phyloP scores from a whole-genome alignment of 2,329 filamentous ascomycete genomes.

The Xylaria sp. region DNA sequence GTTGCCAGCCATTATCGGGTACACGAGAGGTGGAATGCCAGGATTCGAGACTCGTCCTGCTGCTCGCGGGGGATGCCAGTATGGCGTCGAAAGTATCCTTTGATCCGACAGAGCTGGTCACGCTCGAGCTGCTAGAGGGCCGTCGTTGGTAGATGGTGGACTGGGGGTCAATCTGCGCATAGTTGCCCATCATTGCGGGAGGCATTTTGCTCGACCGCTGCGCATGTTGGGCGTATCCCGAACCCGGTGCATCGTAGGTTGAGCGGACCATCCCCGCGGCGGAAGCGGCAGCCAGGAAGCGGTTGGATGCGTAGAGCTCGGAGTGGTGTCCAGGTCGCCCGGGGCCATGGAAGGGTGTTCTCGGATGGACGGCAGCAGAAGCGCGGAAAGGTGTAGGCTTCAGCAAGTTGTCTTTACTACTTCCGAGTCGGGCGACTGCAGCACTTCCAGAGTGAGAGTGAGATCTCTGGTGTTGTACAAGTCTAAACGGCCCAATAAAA shows the following conservation, averaged over 20 bases:
- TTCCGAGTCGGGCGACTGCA: constrained; percentile 26
- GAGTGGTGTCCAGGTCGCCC: constrained; percentile 28
- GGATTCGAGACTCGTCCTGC: constrained; percentile 49
- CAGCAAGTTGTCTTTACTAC: constrained; percentile 34
- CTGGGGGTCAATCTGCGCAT: constrained; percentile 41
- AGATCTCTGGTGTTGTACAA: constrained; percentile 34
- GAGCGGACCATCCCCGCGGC: constrained; percentile 29
- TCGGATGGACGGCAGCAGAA: neutral
- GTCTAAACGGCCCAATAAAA: constrained; percentile 27
- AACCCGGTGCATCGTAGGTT: constrained; percentile 25
- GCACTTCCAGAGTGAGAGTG: constrained; percentile 37
- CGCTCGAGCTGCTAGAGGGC: constrained; percentile 33
- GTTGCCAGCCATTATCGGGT: constrained; percentile 42
- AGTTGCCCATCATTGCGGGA: constrained; percentile 36
- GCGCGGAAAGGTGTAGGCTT: constrained; percentile 25
- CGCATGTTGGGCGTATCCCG: constrained; percentile 28
- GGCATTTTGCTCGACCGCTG: constrained; percentile 31
- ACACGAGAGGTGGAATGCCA: constrained; percentile 43
- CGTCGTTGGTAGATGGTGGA: constrained; percentile 37
- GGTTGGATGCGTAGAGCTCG: constrained; percentile 28
- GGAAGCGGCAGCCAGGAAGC: constrained; percentile 18
- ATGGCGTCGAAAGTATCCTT: constrained; percentile 41
- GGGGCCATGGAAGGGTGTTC: constrained; percentile 27
- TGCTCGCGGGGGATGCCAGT: constrained; percentile 42
- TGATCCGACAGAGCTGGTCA: constrained; percentile 37